Percentiles rank a stretch among this genome's conserved stretches.
These are phyloP conservation scores for Lagenidium sp. DNA, from an alignment of 352 stramenopile species.

Conservation along the genomic window DNA sequence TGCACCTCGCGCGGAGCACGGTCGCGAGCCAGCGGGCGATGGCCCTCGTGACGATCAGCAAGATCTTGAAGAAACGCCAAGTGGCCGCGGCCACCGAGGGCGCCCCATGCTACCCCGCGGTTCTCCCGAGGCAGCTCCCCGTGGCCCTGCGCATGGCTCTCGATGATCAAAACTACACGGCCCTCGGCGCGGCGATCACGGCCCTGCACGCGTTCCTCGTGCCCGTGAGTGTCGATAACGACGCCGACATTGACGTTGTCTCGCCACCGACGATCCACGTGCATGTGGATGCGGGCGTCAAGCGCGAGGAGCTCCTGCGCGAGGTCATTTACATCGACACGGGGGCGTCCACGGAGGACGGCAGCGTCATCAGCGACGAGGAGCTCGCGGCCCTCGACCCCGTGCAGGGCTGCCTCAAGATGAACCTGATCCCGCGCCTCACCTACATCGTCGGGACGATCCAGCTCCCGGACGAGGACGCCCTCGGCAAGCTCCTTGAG, in stretches of 20 bases:
- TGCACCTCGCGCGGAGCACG: slow-evolving; percentile 62
- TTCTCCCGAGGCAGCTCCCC: slow-evolving; percentile 13
- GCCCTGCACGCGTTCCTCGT: slow-evolving; percentile 18
- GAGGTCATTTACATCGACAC: slow-evolving; percentile 19
- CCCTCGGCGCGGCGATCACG: slow-evolving; percentile 16
- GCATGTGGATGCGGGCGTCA: slow-evolving; percentile 10
- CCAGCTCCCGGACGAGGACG: slow-evolving; percentile 12
- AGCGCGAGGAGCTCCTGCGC: slow-evolving; percentile 9
- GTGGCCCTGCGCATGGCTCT: slow-evolving; percentile 19
- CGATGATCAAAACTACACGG: slow-evolving; percentile 27
- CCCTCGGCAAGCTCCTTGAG: slow-evolving; percentile 19
- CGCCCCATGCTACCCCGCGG: neutral
- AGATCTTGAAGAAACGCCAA: slow-evolving; percentile 43
- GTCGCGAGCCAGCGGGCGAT: slow-evolving; percentile 64
- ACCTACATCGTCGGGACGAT: slow-evolving; percentile 15
- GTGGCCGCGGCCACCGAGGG: slow-evolving; percentile 4
- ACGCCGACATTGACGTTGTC: too few relatives aligned
- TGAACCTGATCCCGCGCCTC: slow-evolving; percentile 16
- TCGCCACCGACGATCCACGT: slow-evolving; percentile 8
- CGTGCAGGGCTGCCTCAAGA: slow-evolving; percentile 21
- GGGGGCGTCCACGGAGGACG: slow-evolving; percentile 11
- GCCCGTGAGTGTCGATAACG: neutral
- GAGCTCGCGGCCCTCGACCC: slow-evolving; percentile 18
- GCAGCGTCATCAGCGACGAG: slow-evolving; percentile 14
- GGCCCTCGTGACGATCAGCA: slow-evolving; percentile 47